Conservation (phyloP, 1,139 yeast species). For the Sugiyamaella sp. region DNA sequence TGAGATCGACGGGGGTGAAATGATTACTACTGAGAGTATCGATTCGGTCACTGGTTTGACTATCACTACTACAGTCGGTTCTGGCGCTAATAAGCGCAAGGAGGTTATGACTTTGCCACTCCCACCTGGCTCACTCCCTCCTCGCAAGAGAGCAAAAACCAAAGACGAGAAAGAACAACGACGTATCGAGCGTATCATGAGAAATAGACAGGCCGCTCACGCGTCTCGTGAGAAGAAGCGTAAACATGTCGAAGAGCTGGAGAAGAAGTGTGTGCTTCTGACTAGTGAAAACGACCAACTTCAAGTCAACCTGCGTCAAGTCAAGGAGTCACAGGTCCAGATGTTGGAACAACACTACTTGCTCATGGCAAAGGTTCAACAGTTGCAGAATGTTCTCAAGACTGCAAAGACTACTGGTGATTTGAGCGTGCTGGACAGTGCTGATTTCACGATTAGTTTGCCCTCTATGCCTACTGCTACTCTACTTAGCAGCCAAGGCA, state of each 20-base stretch:
- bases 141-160: conserved; percentile 95
- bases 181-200: conserved; percentile 83
- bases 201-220: conserved; percentile 97
- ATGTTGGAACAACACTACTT: conserved; percentile 34
- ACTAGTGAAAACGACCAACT: conserved; percentile 38
- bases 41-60: conserved; percentile 13
- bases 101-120: conserved; percentile 41
- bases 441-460: conserved; percentile 16
- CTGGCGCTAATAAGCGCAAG: conserved; percentile 35
- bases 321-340: conserved; percentile 35
- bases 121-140: conserved; percentile 65
- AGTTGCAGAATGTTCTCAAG: conserved; percentile 35
- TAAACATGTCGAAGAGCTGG: conserved; percentile 84
- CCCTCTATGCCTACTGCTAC: conserved; percentile 12
- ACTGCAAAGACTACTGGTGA: conserved; percentile 40
- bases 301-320: conserved; percentile 30
- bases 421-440: conserved; percentile 33
- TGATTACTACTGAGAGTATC: neutral
- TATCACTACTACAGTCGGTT: conserved; percentile 24
- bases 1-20: neutral
- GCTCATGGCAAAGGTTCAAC: conserved; percentile 36
- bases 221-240: conserved; percentile 97
- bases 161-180: conserved; percentile 97
- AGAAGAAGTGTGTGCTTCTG: conserved; percentile 47
- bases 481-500: conserved; percentile 3